Conservation (phyloP, 768 basidiomycete species). For the Boletus edulis region DNA sequence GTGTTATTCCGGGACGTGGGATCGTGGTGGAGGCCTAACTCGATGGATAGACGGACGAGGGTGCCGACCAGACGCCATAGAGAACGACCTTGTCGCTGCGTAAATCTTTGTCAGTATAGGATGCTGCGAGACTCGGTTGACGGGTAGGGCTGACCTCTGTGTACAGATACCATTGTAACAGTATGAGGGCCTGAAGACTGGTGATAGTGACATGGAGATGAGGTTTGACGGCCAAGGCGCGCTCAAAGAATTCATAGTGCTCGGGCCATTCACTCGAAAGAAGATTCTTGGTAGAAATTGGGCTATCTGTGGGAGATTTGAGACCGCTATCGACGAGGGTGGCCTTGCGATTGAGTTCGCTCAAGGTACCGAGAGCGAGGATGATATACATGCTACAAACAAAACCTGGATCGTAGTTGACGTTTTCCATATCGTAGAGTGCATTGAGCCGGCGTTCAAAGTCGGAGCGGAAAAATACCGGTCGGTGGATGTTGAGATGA, state of each 20-base stretch:
- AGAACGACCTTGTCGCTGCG: slow-evolving; percentile 82
- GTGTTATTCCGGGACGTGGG: slow-evolving; percentile 58
- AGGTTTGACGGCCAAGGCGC: slow-evolving; percentile 74
- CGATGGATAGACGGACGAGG: slow-evolving; percentile 77
- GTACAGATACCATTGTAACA: slow-evolving; percentile 88
- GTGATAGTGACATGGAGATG: slow-evolving; percentile 80
- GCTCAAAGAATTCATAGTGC: slow-evolving; percentile 82
- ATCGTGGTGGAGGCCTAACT: slow-evolving; percentile 85
- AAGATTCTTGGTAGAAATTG: slow-evolving; percentile 52
- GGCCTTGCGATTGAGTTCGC: slow-evolving; percentile 74
- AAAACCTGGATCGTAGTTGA: slow-evolving; percentile 71
- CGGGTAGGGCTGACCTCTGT: slow-evolving; percentile 58
- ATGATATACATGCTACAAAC: slow-evolving; percentile 77
- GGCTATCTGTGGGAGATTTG: slow-evolving; percentile 31
- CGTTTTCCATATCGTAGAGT: slow-evolving; percentile 57
- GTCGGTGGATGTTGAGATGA: slow-evolving; percentile 77
- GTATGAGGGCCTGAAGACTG: slow-evolving; percentile 78
- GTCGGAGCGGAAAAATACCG: slow-evolving; percentile 66
- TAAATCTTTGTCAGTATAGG: slow-evolving; percentile 4
- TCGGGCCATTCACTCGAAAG: slow-evolving; percentile 68
- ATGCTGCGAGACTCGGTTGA: background rate
- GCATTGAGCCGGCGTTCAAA: slow-evolving; percentile 64
- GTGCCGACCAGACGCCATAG: slow-evolving; percentile 87
- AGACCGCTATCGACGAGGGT: slow-evolving; percentile 49
- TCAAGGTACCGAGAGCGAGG: slow-evolving; percentile 77